These are phyloP conservation scores for Aspergillus ochraceus DNA, from an alignment of 2,329 filamentous ascomycete species.

Conservation along the genomic window DNA sequence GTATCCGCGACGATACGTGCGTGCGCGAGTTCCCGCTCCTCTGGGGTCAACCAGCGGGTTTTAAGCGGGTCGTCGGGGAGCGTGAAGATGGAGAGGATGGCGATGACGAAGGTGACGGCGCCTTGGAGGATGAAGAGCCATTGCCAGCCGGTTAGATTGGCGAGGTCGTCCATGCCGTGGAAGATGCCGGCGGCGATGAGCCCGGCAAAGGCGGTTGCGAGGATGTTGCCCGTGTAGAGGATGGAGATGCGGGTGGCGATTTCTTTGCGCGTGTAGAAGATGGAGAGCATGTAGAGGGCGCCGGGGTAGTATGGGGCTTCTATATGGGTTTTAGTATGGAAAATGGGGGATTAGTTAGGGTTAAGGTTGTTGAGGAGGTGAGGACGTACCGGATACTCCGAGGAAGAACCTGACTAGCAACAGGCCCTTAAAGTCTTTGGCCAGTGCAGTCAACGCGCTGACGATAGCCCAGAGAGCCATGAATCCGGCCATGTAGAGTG, in stretches of 20 bases:
- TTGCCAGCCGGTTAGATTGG: constrained; percentile 59
- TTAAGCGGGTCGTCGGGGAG: constrained; percentile 46
- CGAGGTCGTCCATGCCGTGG: constrained; percentile 57
- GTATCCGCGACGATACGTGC: constrained; percentile 48
- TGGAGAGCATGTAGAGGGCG: constrained; percentile 61
- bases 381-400: constrained; percentile 20
- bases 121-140: constrained; percentile 49
- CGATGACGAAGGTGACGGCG: constrained; percentile 46
- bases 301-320: not conserved
- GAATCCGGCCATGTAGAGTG: constrained; percentile 43
- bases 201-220: constrained; percentile 61
- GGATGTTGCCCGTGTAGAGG: constrained; percentile 60
- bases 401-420: constrained; percentile 41
- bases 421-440: constrained; percentile 41
- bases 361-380: no score
- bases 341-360: not conserved
- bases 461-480: constrained; percentile 34
- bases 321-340: not conserved
- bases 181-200: constrained; percentile 61
- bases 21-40: constrained; percentile 44
- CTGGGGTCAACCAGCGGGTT: constrained; percentile 27
- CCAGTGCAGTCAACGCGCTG: constrained; percentile 29
- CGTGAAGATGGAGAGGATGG: constrained; percentile 41
- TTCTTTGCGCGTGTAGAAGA: constrained; percentile 65
- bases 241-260: constrained; percentile 58